Percentiles rank a stretch among this genome's conserved stretches.
phyloP scores from a whole-genome alignment of 257 asterid genomes.

The Cynanchum wilfordii region DNA sequence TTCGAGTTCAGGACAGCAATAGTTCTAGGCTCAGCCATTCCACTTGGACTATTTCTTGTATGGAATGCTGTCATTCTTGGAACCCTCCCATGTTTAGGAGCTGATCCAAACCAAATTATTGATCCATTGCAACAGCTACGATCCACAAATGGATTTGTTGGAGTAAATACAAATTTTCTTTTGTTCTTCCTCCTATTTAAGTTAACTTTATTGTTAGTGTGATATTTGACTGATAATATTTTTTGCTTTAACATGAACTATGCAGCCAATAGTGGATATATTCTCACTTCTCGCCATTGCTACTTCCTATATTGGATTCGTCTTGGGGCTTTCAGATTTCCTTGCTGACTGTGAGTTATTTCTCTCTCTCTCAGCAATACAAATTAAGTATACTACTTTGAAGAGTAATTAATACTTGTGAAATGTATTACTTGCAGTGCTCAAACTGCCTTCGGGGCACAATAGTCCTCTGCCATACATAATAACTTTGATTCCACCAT shows the following conservation, averaged over 20 bases:
- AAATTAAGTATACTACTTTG: neutral
- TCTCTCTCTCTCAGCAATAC: neutral
- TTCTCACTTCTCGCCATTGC: slow-evolving; percentile 81
- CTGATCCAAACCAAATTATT: slow-evolving; percentile 27
- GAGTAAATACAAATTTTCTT: slow-evolving; percentile 40
- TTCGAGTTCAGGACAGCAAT: slow-evolving; percentile 68
- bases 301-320: slow-evolving; percentile 79
- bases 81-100: slow-evolving; percentile 44
- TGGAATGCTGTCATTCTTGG: slow-evolving; percentile 96
- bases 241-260: neutral
- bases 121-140: slow-evolving; percentile 74
- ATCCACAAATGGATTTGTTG: slow-evolving; percentile 63
- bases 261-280: slow-evolving; percentile 83
- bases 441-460: slow-evolving; percentile 61
- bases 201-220: neutral
- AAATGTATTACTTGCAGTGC: slow-evolving; percentile 50
- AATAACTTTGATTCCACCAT: slow-evolving; percentile 66
- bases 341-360: slow-evolving; percentile 73
- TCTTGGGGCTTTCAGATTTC: slow-evolving; percentile 77
- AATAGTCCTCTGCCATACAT: slow-evolving; percentile 59
- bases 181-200: neutral
- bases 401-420: neutral
- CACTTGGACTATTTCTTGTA: slow-evolving; percentile 72
- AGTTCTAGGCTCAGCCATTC: slow-evolving; percentile 76
- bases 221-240: slow-evolving; percentile 1